Base-by-base conservation (phyloP, 208 protist genomes). In the Leishmania tarentolae region DNA sequence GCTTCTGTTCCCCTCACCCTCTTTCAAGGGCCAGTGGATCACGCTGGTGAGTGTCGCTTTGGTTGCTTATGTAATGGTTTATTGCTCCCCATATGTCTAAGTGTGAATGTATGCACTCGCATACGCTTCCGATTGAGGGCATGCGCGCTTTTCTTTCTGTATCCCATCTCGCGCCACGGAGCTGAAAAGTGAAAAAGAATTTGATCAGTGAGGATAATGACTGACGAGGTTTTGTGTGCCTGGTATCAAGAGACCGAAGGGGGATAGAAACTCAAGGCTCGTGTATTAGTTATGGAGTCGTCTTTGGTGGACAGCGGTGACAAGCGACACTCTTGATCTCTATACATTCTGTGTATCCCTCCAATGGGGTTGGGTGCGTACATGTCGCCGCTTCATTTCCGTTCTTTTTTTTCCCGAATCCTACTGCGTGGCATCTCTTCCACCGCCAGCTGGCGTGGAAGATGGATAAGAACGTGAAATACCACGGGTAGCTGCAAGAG, bases 351-450 rank as follows among this genome's bases (percentile, higher is more conserved):
- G 69, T 46, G 40, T 50, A 31, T 52, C 24, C 44, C 50, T 19
- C 69, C 40, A 35, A 11, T 53, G 69, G n/a, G 17, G 52, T 52
- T 44, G 42, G 69, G 24, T 52, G 69, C 24, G 28, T 73, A 19
- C 28, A 35, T 52, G 28, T 15, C 24, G 69, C 44, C 46, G 24
- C 35, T 81, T 77, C 75, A 31, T 76, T 78, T 72, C 72, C 35
- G 24, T 53, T 76, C 15, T 80, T 52, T 46, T 53, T 35, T 40
- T 35, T 40, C 35, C 42, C 71, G n/a, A 50, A 52, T 37, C 19
- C 28, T 21, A 19, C 21, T 28, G 44, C n/a, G 50, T 53, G 42
- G 28, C 3, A 73, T 73, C 69, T 73, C 69, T 21, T 28, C 69
- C 44, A 73, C 24, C 44, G 31, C 31, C 24, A 73, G 44, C 44